Percentiles rank a stretch among this genome's conserved stretches.
Conservation (phyloP, 345 rosid species). For the Pugionium dolabratum region DNA sequence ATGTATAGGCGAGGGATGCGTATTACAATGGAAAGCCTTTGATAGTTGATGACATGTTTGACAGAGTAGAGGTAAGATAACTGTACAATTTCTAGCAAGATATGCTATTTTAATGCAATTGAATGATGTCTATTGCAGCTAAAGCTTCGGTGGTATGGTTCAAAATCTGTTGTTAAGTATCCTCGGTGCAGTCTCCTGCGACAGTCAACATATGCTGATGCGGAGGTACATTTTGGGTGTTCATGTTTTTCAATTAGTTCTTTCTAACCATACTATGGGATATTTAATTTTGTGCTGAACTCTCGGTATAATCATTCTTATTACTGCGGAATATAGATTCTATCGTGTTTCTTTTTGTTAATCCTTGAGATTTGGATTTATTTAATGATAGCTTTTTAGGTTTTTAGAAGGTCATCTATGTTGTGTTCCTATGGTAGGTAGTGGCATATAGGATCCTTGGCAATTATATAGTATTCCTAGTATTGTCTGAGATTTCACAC, state of each 20-base stretch:
- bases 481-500: background rate
- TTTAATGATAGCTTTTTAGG: background rate
- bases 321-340: background rate
- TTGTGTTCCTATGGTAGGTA: background rate
- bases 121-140: conserved; percentile 48
- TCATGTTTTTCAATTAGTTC: conserved; percentile 13
- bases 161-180: conserved; percentile 87
- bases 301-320: background rate
- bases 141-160: conserved; percentile 84
- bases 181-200: conserved; percentile 93
- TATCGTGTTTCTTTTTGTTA: too few species aligned
- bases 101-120: background rate
- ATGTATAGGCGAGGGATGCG: conserved; percentile 72
- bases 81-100: background rate
- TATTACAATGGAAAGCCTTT: conserved; percentile 86
- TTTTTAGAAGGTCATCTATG: background rate
- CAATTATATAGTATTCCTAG: background rate
- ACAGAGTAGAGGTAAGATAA: conserved; percentile 81
- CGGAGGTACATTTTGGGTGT: conserved; percentile 63
- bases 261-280: background rate
- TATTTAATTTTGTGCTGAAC: background rate
- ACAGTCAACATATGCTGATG: conserved; percentile 87
- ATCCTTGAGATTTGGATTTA: conserved; percentile 1
- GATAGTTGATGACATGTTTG: conserved; percentile 95
- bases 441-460: background rate